Evolutionary conservation across 805 yeast genomes (phyloP).

Genomic region (Lipomyces oligophaga): DNA sequence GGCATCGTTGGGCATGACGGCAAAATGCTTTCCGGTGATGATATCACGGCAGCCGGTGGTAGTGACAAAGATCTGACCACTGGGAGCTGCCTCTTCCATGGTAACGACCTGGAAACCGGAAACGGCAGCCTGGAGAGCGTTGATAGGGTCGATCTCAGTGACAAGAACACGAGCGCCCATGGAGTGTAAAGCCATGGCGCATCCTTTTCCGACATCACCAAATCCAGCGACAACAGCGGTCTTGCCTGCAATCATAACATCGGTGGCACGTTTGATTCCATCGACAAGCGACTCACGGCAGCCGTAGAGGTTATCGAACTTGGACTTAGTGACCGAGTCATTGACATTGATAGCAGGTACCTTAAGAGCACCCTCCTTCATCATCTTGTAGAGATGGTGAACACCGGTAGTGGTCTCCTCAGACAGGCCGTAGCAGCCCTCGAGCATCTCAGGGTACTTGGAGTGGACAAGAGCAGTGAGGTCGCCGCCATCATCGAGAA

Average conservation of each 20-base stretch:
- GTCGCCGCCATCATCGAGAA: constrained; percentile 99
- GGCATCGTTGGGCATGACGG: constrained; percentile 96
- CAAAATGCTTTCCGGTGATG: constrained; percentile 83
- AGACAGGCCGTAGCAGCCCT: constrained; percentile 90
- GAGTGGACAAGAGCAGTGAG: constrained; percentile 94
- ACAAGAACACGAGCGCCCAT: constrained; percentile 99
- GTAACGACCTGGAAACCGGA: constrained; percentile 97
- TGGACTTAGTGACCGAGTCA: constrained; percentile 98
- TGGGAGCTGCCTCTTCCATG: constrained; percentile 85
- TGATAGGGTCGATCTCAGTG: constrained; percentile 97
- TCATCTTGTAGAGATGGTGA: constrained; percentile 96
- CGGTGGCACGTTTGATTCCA: constrained; percentile 99
- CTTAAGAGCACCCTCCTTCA: constrained; percentile 81
- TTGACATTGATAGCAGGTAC: constrained; percentile 99
- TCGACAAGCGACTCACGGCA: constrained; percentile 98
- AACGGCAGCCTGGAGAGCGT: constrained; percentile 99
- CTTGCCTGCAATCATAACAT: constrained; percentile 99
- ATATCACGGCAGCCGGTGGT: constrained; percentile 99
- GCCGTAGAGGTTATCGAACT: constrained; percentile 98
- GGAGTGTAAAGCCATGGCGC: constrained; percentile 97
- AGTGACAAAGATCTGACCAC: constrained; percentile 97
- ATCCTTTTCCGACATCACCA: constrained; percentile 99
- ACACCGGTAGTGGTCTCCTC: constrained; percentile 99
- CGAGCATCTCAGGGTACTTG: constrained; percentile 96
- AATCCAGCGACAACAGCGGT: constrained; percentile 98